Base-by-base conservation (phyloP, 768 basidiomycete genomes). In the Boletus reticulatus region DNA sequence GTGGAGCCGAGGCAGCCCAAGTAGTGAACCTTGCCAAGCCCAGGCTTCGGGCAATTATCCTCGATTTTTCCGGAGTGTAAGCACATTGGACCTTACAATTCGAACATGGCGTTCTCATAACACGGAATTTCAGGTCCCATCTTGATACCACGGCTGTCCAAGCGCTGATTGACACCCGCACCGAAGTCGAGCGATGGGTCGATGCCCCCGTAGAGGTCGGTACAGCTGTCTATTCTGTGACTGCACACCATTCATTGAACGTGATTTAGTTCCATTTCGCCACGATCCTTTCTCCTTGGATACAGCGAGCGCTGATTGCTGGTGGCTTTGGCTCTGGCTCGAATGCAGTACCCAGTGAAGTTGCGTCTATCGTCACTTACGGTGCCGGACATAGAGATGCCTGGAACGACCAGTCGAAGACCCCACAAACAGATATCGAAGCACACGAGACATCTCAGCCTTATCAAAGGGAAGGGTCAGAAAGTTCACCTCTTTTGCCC, bases 91-190 rank as follows among this genome's bases (percentile, higher is more conserved):
- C 31, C 38, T 39, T 19, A 2, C 14, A 17, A 36, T 41, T 46
- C 12, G 36, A 36, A 43, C 13, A 37, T 4, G 16, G 20, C 12
- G 3, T 42, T 52, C 43, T 51, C 22, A 57, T 50, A 32, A 56
- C 48, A 16, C 27, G 10, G 0, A n/a, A 34, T 34, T 46, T 16
- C 68, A 92, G 89, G 54, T 86, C 84, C 44, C 89, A 98, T 60
- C 80, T 98, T 42, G 97, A 99, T 65, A 92, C 91, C 8, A 98
- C 97, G 2, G 88, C 89, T 22, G 80, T 93, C 1, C 97, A 98
- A 72, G 83, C 92, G 34, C 79, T 99, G 43, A 87, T 97, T 54
- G 97, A 99, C 69, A 83, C 92, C 2, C 84, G 94, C 19, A 83
- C 74, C 31, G 89, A 89, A 70, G 80, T 98, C n/a, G 94, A 98